Evolutionary conservation across 108 stramenopile genomes (phyloP), one percentile per base, ranked within the genome.

Genomic region (Fragilariopsis cylindrus): DNA sequence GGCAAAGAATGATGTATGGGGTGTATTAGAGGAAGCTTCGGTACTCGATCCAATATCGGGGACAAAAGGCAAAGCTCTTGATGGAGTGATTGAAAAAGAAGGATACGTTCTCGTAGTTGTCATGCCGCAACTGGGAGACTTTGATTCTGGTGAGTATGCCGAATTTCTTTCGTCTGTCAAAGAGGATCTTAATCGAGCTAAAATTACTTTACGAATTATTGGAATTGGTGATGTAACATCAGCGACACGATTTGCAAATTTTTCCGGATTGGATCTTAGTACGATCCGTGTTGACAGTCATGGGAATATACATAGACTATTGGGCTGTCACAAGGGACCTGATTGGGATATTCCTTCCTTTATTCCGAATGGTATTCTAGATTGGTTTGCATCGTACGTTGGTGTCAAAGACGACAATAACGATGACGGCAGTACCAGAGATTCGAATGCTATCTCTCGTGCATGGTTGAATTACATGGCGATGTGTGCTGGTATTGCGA

Each of bases 401-500:
- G 62, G 62, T 4, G 62, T 43, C 43, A 53, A 60, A 5, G 69
- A 76, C 69, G 41, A 55, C 48, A 12, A 21, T 13, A 42, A 48
- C 11, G 63, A 82, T 7, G 71, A 76, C 57, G 60, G 56, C 21
- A 48, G 55, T 15, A 63, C 42, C 65, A 73, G 52, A 57, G 50
- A 46, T 4, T 44, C 58, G 53, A 74, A 57, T 9, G 76, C 72
- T 21, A 80, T 85, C 45, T 74, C 80, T 6, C 74, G 79, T 48
- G 70, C 87, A 2, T 91, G 90, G 90, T 42, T 91, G 44, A 91
- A 91, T 58, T 91, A 91, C 74, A 60, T 89, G 78, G 86, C 89
- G 12, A 93, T 93, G 92, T 90, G 88, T 58, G 86, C 84, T 7
- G 92, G 92, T 7, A 89, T 92, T 63, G 89, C 79, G 8, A 81